Percentiles rank a stretch among this genome's conserved stretches.
Evolutionary conservation across 129 eudicot genomes (phyloP).

Genomic region (Flaveria robusta): DNA sequence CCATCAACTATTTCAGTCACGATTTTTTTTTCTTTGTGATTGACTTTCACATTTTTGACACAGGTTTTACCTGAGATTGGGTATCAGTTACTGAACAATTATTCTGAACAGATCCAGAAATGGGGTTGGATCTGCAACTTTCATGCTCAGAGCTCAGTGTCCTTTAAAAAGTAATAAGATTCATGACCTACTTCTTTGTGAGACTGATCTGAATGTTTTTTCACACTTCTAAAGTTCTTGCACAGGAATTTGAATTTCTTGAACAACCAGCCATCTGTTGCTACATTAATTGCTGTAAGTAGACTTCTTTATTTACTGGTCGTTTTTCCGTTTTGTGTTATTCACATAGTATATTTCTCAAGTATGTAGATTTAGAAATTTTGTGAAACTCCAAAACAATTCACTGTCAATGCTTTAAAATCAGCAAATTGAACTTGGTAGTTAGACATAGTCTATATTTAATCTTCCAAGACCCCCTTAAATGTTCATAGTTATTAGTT

Average conservation of each 20-base stretch:
- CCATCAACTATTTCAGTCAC: conserved; percentile 11
- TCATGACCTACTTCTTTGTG: conserved; percentile 1
- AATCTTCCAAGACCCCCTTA: neutral
- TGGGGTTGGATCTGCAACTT: conserved; percentile 99
- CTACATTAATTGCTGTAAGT: conserved; percentile 76
- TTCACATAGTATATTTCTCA: neutral
- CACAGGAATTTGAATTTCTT: conserved; percentile 78
- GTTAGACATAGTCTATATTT: neutral
- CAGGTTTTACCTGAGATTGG: conserved; percentile 91
- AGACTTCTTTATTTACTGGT: conserved; percentile 2
- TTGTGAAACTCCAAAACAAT: neutral
- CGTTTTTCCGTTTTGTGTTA: neutral
- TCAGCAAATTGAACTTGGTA: too few relatives aligned
- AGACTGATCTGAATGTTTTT: conserved; percentile 4
- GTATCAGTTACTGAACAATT: conserved; percentile 71
- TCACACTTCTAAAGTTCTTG: conserved; percentile 12
- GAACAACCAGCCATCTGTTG: conserved; percentile 61
- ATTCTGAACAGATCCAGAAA: conserved; percentile 62
- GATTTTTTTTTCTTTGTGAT: conserved; percentile 14
- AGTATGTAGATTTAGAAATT: neutral
- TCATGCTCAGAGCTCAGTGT: conserved; percentile 54
- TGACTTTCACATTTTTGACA: conserved; percentile 16
- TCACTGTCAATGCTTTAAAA: neutral
- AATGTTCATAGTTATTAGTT: neutral
- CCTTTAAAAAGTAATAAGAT: conserved; percentile 65